Evolutionary conservation across 257 asterid genomes (phyloP).

Genomic region (Dorcoceras hygrometricum): DNA sequence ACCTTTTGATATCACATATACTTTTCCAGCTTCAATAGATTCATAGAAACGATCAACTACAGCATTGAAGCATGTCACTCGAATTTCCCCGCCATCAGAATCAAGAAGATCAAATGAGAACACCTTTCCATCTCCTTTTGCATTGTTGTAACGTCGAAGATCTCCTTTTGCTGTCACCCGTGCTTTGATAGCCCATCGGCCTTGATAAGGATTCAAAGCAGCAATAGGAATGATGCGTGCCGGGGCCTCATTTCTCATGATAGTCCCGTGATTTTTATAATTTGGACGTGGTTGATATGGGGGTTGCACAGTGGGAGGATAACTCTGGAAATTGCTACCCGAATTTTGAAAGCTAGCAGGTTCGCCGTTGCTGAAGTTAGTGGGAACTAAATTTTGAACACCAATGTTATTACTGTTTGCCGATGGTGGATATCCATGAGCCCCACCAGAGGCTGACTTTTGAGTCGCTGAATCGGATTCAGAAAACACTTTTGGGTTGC

Average conservation of each 20-base stretch:
- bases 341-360: constrained; percentile 34
- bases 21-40: constrained; percentile 72
- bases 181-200: constrained; percentile 98
- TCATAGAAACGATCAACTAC: constrained; percentile 83
- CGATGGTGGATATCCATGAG: constrained; percentile 32
- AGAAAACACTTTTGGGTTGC: constrained; percentile 50
- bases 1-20: constrained; percentile 86
- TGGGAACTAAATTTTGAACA: constrained; percentile 35
- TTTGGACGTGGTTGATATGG: constrained; percentile 90
- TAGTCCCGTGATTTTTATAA: constrained; percentile 75
- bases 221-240: constrained; percentile 89
- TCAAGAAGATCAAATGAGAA: constrained; percentile 95
- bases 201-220: constrained; percentile 95
- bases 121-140: constrained; percentile 95
- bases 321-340: constrained; percentile 43
- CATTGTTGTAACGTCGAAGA: constrained; percentile 82
- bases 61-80: constrained; percentile 90
- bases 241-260: constrained; percentile 92
- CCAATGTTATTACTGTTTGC: constrained; percentile 33
- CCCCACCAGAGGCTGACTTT: constrained; percentile 35
- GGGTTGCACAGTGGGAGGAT: constrained; percentile 77
- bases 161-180: constrained; percentile 97
- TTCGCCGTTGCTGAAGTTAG: constrained; percentile 35
- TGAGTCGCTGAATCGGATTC: constrained; percentile 50
- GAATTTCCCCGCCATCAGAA: constrained; percentile 94